Conservation (phyloP, 768 basidiomycete genomes). For the Gloeophyllum trabeum region DNA sequence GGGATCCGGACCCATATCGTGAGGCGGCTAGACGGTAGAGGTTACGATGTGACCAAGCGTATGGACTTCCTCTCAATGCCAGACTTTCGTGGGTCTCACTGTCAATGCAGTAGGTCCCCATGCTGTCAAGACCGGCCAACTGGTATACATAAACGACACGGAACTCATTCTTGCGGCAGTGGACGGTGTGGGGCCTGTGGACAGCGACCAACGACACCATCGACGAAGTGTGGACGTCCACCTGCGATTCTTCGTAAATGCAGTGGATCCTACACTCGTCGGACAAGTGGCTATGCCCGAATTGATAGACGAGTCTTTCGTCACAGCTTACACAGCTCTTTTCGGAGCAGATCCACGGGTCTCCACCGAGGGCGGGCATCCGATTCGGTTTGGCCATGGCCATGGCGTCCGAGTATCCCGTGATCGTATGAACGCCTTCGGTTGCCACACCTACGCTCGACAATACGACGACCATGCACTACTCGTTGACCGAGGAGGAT, state of each 20-base stretch:
- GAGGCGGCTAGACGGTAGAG: conserved; percentile 69
- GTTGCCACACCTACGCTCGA: conserved; percentile 46
- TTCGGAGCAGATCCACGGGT: conserved; percentile 72
- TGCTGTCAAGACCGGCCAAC: conserved; percentile 66
- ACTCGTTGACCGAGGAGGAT: conserved; percentile 66
- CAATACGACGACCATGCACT: conserved; percentile 40
- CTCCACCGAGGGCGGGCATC: conserved; percentile 20
- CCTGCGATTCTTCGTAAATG: conserved; percentile 47
- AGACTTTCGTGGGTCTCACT: background rate
- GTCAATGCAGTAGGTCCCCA: conserved; percentile 71
- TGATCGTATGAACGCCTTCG: conserved; percentile 40
- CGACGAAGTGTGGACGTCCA: conserved; percentile 33
- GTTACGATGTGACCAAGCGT: conserved; percentile 83
- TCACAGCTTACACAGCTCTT: conserved; percentile 50
- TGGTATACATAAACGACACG: conserved; percentile 71
- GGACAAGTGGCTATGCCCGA: conserved; percentile 27
- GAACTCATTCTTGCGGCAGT: conserved; percentile 26
- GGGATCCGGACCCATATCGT: conserved; percentile 74
- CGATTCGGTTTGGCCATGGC: conserved; percentile 32
- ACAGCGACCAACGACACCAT: conserved; percentile 8
- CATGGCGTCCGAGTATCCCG: conserved; percentile 46
- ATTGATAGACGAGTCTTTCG: conserved; percentile 30
- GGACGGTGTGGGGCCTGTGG: conserved; percentile 17
- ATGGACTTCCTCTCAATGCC: conserved; percentile 15
- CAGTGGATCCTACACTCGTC: conserved; percentile 33